phyloP scores from a whole-genome alignment of 768 basidiomycete genomes.

The Lactarius psammicola region DNA sequence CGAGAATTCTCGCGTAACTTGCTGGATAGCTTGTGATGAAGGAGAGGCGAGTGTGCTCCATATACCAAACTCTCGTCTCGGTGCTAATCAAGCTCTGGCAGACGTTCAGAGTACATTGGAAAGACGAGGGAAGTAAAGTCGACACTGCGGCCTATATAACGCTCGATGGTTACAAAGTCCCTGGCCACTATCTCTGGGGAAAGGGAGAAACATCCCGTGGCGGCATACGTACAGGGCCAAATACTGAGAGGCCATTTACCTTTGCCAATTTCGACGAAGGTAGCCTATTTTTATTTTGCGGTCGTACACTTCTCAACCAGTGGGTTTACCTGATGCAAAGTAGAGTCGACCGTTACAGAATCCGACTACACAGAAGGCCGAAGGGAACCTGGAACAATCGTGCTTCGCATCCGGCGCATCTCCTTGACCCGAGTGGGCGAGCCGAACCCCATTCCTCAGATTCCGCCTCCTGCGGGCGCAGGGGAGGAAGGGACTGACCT shows the following conservation, averaged over 20 bases:
- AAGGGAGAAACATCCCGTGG: slow-evolving; percentile 51
- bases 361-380: not conserved
- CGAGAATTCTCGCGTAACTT: slow-evolving; percentile 48
- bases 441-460: not conserved
- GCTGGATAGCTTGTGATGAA: slow-evolving; percentile 64
- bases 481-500: not conserved
- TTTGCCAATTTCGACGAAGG: slow-evolving; percentile 49
- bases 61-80: not conserved
- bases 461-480: not conserved
- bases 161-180: slow-evolving; percentile 57
- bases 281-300: slow-evolving; percentile 31
- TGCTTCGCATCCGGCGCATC: slow-evolving; percentile 14
- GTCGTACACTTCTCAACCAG: not conserved
- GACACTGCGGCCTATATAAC: slow-evolving; percentile 59
- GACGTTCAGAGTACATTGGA: slow-evolving; percentile 65
- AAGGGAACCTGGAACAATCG: slow-evolving; percentile 12
- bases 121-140: slow-evolving; percentile 52
- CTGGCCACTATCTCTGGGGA: slow-evolving; percentile 62
- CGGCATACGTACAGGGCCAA: slow-evolving; percentile 50
- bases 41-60: slow-evolving; percentile 46
- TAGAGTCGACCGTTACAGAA: slow-evolving; percentile 3
- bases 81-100: slow-evolving; percentile 31
- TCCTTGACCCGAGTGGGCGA: not conserved
- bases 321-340: not conserved
- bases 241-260: slow-evolving; percentile 58